Percentiles rank a stretch among this genome's conserved stretches.
phyloP scores from a whole-genome alignment of 1,284 basidiomycete genomes.

The Tremellales sp. region DNA sequence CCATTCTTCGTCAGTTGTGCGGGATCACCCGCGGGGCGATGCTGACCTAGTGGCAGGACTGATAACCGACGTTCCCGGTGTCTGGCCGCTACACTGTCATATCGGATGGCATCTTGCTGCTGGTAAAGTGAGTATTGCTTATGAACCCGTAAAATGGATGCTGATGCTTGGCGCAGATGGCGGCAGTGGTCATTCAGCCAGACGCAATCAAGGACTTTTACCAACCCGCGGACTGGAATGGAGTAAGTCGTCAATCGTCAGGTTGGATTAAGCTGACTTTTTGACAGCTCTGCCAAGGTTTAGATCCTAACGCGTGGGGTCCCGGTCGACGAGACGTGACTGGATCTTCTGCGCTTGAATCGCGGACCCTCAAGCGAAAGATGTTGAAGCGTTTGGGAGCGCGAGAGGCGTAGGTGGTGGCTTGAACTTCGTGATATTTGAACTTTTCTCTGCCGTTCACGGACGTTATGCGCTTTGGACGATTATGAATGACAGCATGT shows the following conservation, averaged over 20 bases:
- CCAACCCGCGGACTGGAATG: constrained; percentile 9
- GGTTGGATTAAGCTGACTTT: background rate
- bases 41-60: background rate
- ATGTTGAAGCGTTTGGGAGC: background rate
- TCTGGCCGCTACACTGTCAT: constrained; percentile 28
- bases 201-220: constrained; percentile 5
- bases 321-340: background rate
- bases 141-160: background rate
- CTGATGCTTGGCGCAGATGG: background rate
- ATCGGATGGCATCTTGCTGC: constrained; percentile 24
- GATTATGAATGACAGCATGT: no score
- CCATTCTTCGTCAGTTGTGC: constrained; percentile 24
- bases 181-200: constrained; percentile 14
- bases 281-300: background rate
- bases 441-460: no score
- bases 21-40: background rate
- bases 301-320: background rate
- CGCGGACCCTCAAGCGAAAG: no score
- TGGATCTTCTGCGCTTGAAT: no score
- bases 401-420: background rate
- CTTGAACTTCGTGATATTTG: no score
- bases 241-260: constrained; percentile 5
- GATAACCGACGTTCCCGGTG: constrained; percentile 12
- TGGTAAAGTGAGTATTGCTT: constrained; percentile 14
- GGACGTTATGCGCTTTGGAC: no score